Evolutionary conservation across 2,329 filamentous ascomycete genomes (phyloP), one percentile per base, ranked within the genome.

Genomic region (Verticillium longisporum): DNA sequence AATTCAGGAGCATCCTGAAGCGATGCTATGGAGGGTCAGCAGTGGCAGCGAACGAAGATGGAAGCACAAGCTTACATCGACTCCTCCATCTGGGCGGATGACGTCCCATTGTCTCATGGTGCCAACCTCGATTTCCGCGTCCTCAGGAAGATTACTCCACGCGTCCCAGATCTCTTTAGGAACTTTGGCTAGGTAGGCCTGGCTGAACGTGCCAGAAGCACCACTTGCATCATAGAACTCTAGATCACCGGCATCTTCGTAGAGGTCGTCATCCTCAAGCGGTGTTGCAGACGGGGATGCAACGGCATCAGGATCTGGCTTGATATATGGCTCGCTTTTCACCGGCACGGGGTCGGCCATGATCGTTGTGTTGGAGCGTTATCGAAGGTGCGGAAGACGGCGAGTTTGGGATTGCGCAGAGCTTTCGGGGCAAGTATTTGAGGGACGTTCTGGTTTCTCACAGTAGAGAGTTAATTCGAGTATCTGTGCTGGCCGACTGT

Each of bases 141-240:
- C 88, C 64, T 94, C 90, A 68, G 91, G 88, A 14, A 96, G 76
- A 66, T 87, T 82, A 61, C 79, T 76, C 90, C 92, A 96, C 55
- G 88, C 83, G 67, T 94, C 85, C 87, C 91, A 95, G 61, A 96
- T 81, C 71, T 90, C 89, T 65, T 87, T 86, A 21, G 92, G 92
- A 54, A 96, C 80, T 65, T 91, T 88, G 59, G 90, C 88, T 57
- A 96, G 81, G 79, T 91, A 96, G 18, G 64, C 64, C 54, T 65
- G 64, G 14, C 61, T 63, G 34, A 65, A 64, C n/a, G 62, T 55
- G 50, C 63, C 63, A 15, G 63, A 59, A 18, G 61, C 61, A 53
- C 58, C 62, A 63, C 74, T 74, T 61, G 77, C 75, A 62, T 81
- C 78, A 65, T 80, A 84, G 68, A 85, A 85, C 60, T 82, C 80